Conservation (phyloP, 805 yeast genomes). For the Candida pini region DNA sequence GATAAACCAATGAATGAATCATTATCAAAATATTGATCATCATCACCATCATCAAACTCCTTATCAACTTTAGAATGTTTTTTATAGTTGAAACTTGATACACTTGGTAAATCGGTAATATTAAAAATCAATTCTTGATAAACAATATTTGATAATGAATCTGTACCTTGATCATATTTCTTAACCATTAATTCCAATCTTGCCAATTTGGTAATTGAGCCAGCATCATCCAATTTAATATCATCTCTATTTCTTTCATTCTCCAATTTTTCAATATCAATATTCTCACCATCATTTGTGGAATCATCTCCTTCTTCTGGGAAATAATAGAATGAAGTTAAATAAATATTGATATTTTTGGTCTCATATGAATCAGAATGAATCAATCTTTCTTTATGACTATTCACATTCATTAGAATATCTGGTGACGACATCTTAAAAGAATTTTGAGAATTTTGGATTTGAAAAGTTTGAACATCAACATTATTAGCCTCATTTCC, state of each 20-base stretch:
- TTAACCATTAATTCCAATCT: constrained; percentile 16
- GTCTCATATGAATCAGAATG: constrained; percentile 12
- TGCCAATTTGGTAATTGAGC: too few relatives aligned
- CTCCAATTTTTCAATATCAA: not conserved
- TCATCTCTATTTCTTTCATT: too few relatives aligned
- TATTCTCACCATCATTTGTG: not conserved
- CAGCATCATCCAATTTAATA: too few relatives aligned
- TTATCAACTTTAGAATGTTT: not conserved
- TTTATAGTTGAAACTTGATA: not conserved
- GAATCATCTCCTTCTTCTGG: not conserved
- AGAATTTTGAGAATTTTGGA: too few relatives aligned
- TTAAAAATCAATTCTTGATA: constrained; percentile 16
- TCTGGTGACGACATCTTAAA: too few relatives aligned
- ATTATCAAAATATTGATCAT: not conserved
- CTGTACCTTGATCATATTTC: constrained; percentile 7
- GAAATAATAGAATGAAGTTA: not conserved
- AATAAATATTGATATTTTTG: constrained; percentile 9
- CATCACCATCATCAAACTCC: constrained; percentile 1
- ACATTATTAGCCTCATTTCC: too few relatives aligned
- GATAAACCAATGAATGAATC: constrained; percentile 1
- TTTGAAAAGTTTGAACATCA: too few relatives aligned
- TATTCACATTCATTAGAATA: not conserved
- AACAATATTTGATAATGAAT: constrained; percentile 9
- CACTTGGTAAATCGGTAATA: constrained; percentile 2
- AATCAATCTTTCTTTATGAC: constrained; percentile 3